phyloP scores from a whole-genome alignment of 2,329 filamentous ascomycete genomes.

The Davidsoniella neocaledoniae region DNA sequence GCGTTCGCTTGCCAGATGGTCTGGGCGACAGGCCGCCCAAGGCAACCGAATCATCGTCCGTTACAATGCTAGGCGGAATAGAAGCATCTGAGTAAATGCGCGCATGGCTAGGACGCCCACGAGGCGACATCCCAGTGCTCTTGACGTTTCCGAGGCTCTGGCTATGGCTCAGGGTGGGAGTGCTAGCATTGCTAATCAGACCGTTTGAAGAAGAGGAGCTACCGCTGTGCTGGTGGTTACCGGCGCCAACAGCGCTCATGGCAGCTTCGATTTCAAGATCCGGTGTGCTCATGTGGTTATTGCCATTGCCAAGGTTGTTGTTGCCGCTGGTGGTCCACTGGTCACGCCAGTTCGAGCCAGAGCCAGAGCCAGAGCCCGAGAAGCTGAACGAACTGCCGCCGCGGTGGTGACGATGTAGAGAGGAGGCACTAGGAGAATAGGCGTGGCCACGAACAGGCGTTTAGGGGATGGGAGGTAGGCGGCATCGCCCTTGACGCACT shows the following conservation, averaged over 20 bases:
- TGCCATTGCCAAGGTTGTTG: slow-evolving; percentile 15
- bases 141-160: slow-evolving; percentile 9
- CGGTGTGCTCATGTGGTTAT: not conserved
- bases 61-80: slow-evolving; percentile 27
- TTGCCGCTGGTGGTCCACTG: slow-evolving; percentile 23
- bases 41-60: slow-evolving; percentile 27
- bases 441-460: slow-evolving; percentile 25
- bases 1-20: slow-evolving; percentile 20
- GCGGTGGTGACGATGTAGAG: slow-evolving; percentile 16
- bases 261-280: not conserved
- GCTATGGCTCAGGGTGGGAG: slow-evolving; percentile 3
- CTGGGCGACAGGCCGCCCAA: slow-evolving; percentile 32
- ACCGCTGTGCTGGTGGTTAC: no score
- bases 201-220: not conserved
- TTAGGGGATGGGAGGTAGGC: slow-evolving; percentile 38
- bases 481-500: slow-evolving; percentile 40
- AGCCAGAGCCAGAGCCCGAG: slow-evolving; percentile 24
- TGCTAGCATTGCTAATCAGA: not conserved
- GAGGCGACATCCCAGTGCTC: not conserved
- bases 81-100: slow-evolving; percentile 28
- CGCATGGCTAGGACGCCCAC: slow-evolving; percentile 17
- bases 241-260: not conserved
- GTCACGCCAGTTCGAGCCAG: slow-evolving; percentile 23
- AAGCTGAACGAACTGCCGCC: slow-evolving; percentile 31
- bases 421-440: slow-evolving; percentile 1